A percentile compares a stretch with the other conserved stretches of the same genome.
phyloP scores from a whole-genome alignment of 306 rosid genomes.

The Begonia masoniana region DNA sequence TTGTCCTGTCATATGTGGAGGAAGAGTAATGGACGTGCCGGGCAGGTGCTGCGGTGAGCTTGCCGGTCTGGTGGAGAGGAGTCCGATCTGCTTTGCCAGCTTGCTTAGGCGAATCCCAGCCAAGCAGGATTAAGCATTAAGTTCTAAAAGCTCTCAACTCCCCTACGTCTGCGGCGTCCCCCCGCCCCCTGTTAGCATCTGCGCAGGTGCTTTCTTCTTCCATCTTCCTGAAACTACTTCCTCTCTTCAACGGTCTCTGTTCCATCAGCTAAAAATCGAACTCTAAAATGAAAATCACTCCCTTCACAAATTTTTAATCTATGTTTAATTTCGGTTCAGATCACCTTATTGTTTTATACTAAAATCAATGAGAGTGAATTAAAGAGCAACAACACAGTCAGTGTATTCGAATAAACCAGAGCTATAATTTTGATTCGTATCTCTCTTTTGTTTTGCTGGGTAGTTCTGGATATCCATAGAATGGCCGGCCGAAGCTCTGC shows the following conservation, averaged over 20 bases:
- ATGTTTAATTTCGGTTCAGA: no score
- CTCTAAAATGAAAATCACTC: not conserved
- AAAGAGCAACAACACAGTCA: not conserved
- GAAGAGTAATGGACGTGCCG: constrained; percentile 47
- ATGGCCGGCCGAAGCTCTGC: constrained; percentile 1
- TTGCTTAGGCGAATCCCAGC: constrained; percentile 23
- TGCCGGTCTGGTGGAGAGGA: constrained; percentile 28
- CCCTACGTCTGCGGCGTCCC: constrained; percentile 46
- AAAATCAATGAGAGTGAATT: not conserved
- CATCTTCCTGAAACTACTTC: no score
- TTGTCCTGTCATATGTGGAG: constrained; percentile 55
- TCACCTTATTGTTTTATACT: no score
- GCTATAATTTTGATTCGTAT: no score
- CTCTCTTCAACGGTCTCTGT: no score
- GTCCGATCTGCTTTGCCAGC: constrained; percentile 47
- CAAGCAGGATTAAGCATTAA: constrained; percentile 29
- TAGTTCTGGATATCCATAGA: constrained; percentile 10
- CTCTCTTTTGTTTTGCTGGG: not conserved
- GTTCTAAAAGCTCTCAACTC: constrained; percentile 41
- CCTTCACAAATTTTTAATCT: no score
- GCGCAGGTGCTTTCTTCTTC: constrained; percentile 29
- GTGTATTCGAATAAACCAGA: not conserved
- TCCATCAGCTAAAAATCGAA: not conserved
- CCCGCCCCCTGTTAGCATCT: constrained; percentile 39
- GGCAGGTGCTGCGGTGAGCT: constrained; percentile 66